phyloP scores from a whole-genome alignment of 106 monocot species.

The Dendrobium chrysotoxum region DNA sequence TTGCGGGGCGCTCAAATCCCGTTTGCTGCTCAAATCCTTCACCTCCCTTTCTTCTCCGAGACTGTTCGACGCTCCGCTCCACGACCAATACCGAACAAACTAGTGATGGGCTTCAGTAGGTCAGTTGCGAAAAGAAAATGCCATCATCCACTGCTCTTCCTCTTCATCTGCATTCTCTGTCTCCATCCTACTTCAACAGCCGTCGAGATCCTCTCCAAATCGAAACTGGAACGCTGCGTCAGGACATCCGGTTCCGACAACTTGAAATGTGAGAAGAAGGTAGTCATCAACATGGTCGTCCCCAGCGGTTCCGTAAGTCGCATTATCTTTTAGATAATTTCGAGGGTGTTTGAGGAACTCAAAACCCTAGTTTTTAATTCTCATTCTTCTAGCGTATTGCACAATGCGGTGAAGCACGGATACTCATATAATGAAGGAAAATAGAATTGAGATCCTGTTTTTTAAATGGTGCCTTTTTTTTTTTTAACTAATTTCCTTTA shows the following conservation, averaged over 20 bases:
- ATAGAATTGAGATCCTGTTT: neutral
- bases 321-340: neutral
- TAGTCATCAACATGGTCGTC: slow-evolving; percentile 79
- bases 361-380: slow-evolving; percentile 1
- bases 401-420: neutral
- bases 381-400: neutral
- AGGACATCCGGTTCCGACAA: slow-evolving; percentile 40
- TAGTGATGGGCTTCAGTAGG: neutral
- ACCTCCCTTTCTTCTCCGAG: too few species aligned
- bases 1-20: too few species aligned
- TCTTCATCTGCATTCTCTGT: slow-evolving; percentile 9
- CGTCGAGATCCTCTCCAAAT: slow-evolving; percentile 81
- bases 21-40: too few species aligned
- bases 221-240: slow-evolving; percentile 62
- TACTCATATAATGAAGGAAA: neutral
- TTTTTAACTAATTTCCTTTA: neutral
- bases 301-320: slow-evolving; percentile 85
- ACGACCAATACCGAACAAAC: too few species aligned
- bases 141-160: neutral
- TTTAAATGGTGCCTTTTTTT: neutral
- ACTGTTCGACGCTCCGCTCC: too few species aligned
- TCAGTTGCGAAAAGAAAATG: neutral
- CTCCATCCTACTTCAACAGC: slow-evolving; percentile 8
- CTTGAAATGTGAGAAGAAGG: slow-evolving; percentile 64
- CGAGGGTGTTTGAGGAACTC: neutral